phyloP scores from a whole-genome alignment of 2,329 filamentous ascomycete species.

The Cyphellophora attinorum region DNA sequence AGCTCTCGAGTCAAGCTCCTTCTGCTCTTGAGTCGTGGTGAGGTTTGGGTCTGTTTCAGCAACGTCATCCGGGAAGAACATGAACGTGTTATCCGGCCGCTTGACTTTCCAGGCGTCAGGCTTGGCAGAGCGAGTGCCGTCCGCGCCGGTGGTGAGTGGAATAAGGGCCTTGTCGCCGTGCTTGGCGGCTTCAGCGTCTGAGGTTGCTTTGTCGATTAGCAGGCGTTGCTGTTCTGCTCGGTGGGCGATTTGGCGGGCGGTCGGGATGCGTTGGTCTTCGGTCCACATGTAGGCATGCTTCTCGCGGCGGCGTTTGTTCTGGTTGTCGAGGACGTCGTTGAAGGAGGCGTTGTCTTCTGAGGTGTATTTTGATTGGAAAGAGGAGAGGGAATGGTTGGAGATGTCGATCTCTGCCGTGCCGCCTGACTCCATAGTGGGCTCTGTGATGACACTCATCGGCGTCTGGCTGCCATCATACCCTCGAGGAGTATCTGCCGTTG shows the following conservation, averaged over 20 bases:
- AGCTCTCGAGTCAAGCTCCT: conserved; percentile 62
- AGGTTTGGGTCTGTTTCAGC: conserved; percentile 38
- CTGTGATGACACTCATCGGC: conserved; percentile 39
- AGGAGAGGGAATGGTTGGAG: conserved; percentile 65
- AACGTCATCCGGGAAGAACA: conserved; percentile 54
- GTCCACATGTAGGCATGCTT: conserved; percentile 86
- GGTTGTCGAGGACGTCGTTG: conserved; percentile 80
- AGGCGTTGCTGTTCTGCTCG: conserved; percentile 52
- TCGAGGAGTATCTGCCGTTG: conserved; percentile 13
- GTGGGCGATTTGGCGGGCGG: conserved; percentile 51
- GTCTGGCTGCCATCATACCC: conserved; percentile 39
- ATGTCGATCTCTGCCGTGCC: conserved; percentile 50
- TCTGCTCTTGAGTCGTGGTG: conserved; percentile 55
- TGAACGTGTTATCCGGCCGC: conserved; percentile 69
- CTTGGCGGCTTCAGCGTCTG: conserved; percentile 51
- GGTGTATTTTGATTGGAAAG: conserved; percentile 88
- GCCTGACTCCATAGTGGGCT: conserved; percentile 28
- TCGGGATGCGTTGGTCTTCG: conserved; percentile 65
- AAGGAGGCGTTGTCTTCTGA: conserved; percentile 98
- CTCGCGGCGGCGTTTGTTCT: conserved; percentile 73
- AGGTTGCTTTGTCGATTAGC: conserved; percentile 52
- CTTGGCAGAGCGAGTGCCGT: conserved; percentile 63
- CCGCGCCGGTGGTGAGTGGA: conserved; percentile 47
- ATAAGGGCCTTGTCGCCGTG: conserved; percentile 47
- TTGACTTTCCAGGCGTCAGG: conserved; percentile 63